Evolutionary conservation across 2,329 filamentous ascomycete species (phyloP).

Genomic region (Penicillium polonicum): DNA sequence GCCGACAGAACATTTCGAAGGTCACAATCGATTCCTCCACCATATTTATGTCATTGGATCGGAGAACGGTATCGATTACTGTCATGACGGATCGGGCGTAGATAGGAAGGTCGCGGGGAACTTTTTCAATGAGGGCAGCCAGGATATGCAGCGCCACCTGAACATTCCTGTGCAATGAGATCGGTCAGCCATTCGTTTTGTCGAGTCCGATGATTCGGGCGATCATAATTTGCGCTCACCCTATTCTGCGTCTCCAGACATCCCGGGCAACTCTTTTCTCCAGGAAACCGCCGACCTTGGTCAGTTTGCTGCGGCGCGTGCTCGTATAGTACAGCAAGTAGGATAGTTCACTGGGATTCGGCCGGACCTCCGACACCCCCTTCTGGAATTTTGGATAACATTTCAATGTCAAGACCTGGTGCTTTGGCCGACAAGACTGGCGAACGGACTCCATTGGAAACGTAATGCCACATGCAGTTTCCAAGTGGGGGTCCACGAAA

Average conservation of each 20-base stretch:
- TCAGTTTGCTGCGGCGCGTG: conserved; percentile 89
- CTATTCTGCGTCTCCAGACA: conserved; percentile 83
- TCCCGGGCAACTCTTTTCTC: conserved; percentile 92
- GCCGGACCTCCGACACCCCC: conserved; percentile 86
- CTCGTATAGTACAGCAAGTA: conserved; percentile 97
- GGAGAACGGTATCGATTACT: conserved; percentile 78
- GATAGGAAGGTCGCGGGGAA: conserved; percentile 83
- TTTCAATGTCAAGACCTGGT: conserved; percentile 93
- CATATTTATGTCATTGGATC: conserved; percentile 85
- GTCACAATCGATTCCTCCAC: conserved; percentile 84
- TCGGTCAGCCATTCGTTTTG: conserved; percentile 10
- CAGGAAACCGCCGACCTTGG: conserved; percentile 91
- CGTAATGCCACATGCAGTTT: conserved; percentile 8
- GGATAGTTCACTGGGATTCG: conserved; percentile 93
- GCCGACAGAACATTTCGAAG: conserved; percentile 82
- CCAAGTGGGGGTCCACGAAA: conserved; percentile 7
- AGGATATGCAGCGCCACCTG: conserved; percentile 94
- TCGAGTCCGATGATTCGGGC: not conserved
- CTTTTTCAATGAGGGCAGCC: conserved; percentile 87
- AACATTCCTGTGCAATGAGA: conserved; percentile 64
- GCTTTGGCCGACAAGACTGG: conserved; percentile 77
- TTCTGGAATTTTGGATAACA: conserved; percentile 94
- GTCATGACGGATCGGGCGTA: conserved; percentile 83
- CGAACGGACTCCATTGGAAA: conserved; percentile 56
- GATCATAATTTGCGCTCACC: conserved; percentile 55